phyloP scores from a whole-genome alignment of 2,329 filamentous ascomycete species.

The Drechslerella stenobrocha region DNA sequence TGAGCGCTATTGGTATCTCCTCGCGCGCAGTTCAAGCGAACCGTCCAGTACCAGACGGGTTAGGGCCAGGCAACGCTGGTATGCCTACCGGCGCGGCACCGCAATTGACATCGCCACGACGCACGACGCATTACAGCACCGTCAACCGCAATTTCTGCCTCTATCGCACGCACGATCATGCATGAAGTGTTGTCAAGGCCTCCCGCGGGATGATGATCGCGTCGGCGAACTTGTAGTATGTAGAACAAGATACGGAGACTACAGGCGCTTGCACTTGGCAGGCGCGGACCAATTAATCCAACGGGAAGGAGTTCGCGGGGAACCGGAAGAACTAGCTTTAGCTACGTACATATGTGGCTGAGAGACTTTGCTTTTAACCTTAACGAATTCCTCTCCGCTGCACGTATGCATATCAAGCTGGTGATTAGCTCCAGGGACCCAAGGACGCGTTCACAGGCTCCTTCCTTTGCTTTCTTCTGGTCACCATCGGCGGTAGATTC shows the following conservation, averaged over 20 bases:
- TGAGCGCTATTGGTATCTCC: no score
- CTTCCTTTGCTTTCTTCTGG: constrained; percentile 9
- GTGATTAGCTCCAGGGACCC: neutral
- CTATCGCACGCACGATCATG: neutral
- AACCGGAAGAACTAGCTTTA: constrained; percentile 19
- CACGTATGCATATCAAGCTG: neutral
- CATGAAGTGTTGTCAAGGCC: no score
- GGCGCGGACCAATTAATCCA: constrained; percentile 2
- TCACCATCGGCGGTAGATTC: neutral
- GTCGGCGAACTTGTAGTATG: neutral
- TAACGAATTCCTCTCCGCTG: no score
- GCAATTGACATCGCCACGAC: no score
- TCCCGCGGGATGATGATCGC: no score
- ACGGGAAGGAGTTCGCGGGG: constrained; percentile 19
- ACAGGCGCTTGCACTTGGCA: neutral
- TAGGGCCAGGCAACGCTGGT: no score
- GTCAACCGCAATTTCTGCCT: neutral
- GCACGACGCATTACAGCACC: no score
- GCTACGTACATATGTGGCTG: constrained; percentile 1
- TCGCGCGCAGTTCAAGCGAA: no score
- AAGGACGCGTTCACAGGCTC: constrained; percentile 5
- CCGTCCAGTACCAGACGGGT: no score
- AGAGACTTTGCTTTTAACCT: no score
- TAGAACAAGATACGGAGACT: neutral
- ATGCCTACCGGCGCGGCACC: no score